Conservation (phyloP, 225 moss, liverwort and hornwort species). For the Climacium dendroides region DNA sequence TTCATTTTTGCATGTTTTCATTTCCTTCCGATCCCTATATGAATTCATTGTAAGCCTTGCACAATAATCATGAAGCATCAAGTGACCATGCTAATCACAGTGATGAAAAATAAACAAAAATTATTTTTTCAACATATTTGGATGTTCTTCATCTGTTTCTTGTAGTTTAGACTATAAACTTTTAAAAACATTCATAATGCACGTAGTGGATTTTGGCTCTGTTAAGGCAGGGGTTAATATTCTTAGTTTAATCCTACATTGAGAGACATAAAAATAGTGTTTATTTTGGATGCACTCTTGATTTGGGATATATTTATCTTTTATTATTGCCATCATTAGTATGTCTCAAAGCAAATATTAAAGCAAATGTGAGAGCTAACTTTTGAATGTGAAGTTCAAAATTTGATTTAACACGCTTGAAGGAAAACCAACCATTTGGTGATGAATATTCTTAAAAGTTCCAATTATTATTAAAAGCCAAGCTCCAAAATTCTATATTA, state of each 20-base stretch:
- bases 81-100: fast-evolving
- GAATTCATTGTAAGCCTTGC: background rate
- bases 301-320: background rate
- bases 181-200: background rate
- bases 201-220: fast-evolving
- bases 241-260: background rate
- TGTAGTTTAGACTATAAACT: fast-evolving
- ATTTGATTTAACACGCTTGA: background rate
- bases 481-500: fast-evolving
- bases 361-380: background rate
- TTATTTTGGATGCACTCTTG: background rate
- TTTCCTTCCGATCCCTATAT: background rate
- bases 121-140: background rate
- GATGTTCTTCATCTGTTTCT: fast-evolving
- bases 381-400: background rate
- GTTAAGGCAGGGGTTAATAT: fast-evolving
- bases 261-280: background rate
- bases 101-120: background rate
- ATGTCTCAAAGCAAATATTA: too few relatives aligned
- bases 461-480: fast-evolving
- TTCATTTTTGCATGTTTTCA: background rate
- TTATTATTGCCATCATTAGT: background rate
- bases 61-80: background rate
- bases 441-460: too few relatives aligned
- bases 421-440: fast-evolving